phyloP scores from a whole-genome alignment of 176 grass and related monocot genomes.

The Echinochloa phyllopogon region DNA sequence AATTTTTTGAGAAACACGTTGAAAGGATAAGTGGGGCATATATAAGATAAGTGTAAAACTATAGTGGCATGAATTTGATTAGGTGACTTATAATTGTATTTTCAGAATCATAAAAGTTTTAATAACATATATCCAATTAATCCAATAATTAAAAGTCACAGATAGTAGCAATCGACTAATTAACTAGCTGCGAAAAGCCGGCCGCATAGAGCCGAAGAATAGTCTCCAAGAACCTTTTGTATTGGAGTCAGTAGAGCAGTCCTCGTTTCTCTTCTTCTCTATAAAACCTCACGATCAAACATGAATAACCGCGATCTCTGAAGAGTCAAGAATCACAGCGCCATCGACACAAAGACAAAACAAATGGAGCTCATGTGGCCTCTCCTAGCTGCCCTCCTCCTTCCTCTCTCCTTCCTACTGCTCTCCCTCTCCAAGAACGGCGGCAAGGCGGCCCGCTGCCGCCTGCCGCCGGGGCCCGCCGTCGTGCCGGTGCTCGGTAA shows the following conservation, averaged over 20 bases:
- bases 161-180: neutral
- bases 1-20: too few relatives aligned
- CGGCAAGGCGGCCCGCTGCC: neutral
- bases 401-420: conserved; percentile 24
- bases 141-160: neutral
- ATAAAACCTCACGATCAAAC: neutral
- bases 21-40: too few relatives aligned
- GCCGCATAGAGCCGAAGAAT: neutral
- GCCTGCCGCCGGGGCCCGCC: conserved; percentile 42
- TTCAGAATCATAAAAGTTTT: too few relatives aligned
- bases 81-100: too few relatives aligned
- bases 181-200: neutral
- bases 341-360: neutral
- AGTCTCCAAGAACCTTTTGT: neutral
- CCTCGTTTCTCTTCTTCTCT: neutral
- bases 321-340: neutral
- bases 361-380: conserved; percentile 34
- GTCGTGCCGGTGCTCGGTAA: conserved; percentile 39
- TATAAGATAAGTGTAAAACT: too few relatives aligned
- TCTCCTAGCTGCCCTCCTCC: conserved; percentile 25
- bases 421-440: conserved; percentile 7
- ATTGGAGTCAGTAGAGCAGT: neutral
- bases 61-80: too few relatives aligned
- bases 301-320: neutral
- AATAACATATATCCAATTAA: too few relatives aligned